Base-by-base conservation (phyloP, 2,329 filamentous ascomycete genomes). In the Diaporthe sp. region DNA sequence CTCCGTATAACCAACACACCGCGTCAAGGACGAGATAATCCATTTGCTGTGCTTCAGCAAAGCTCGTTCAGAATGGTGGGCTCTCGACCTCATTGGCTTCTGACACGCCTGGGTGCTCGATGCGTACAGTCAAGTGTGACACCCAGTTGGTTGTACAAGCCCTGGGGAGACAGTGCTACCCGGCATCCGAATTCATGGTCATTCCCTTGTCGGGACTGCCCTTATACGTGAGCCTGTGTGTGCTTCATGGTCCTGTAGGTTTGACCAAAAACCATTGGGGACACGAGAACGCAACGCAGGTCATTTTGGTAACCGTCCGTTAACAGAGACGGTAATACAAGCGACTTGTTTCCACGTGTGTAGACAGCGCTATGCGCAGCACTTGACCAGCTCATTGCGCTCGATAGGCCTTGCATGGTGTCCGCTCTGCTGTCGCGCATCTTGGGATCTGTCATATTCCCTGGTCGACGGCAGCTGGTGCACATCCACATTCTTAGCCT, bases 11-110 rank as follows among this genome's bases (percentile, higher is more conserved):
- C 12, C 49, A 55, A 19, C 3, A 44, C 34, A 44, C 49, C 25
- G 17, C 39, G 37, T 55, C 34, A 44, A 25, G 19, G 39, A 19
- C 31, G 71, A 55, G 42, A 55, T 25, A 55, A 65, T 65, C 58
- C 58, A 73, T 65, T 65, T 73, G 46, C 59, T 65, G 58, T 22
- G 58, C 42, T 28, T 57, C 71, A 25, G 10, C 3, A 55, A 31
- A 12, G 37, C 37, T 65, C 49, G 19, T 37, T 10, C n/a, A 31
- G 57, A 53, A 17, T 61, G 57, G 39, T 39, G 9, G 42, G 19
- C 15, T 73, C 28, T 39, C 22, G 7, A 44, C 51, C 46, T 65
- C 22, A 37, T 57, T 44, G 58, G 59, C 46, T 31, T 65, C 34
- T 39, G 37, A 44, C 46, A 31, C 71, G 49, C 46, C 58, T 31